Base-by-base conservation (phyloP, 352 stramenopile species). In the Thalassiosira tumida region DNA sequence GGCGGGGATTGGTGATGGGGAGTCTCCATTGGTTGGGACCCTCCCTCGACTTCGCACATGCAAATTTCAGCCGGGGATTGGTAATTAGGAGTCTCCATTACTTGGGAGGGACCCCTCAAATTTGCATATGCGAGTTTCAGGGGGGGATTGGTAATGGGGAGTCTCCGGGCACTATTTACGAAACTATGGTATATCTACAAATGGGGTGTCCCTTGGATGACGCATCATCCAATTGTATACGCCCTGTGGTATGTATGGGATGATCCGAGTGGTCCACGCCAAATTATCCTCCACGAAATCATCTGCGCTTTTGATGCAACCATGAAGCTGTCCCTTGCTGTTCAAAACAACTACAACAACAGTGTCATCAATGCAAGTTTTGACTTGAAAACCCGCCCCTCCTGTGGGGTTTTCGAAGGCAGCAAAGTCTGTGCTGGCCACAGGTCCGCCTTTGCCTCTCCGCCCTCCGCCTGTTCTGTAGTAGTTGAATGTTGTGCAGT, bases 351-450 rank as follows among this genome's bases (percentile, higher is more conserved):
- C 51, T 2, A 83, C 35, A 37, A 83, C 75, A 50, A 83, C 31
- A 6, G 75, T 83, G 29, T 83, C 75, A 5, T 70, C 43, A 70
- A 83, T 83, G 75, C 75, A 83, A 41, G 75, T 83, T 29, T 83
- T 65, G 4, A 83, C 47, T 43, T 15, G 41, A 38, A 29, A 35
- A 40, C 43, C 41, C 21, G 75, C 41, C 6, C 75, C 75, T 13
- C 75, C 75, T 43, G 47, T 83, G 13, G 17, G 4, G 6, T 83
- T 70, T 65, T 83, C 41, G 29, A 83, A 83, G 1, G 33, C 21
- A 65, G 41, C 43, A 51, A 83, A 24, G 47, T 83, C 75, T 7
- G 75, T 40, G 75, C 33, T n/a, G 6, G 41, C 14, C 51, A 83
- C 75, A 17, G n/a, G 43, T 7, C 75, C 75, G 4, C 75, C 75